Percentiles rank a stretch among this genome's conserved stretches.
phyloP scores from a whole-genome alignment of 345 rosid species.

The Eucalyptus coolabah region DNA sequence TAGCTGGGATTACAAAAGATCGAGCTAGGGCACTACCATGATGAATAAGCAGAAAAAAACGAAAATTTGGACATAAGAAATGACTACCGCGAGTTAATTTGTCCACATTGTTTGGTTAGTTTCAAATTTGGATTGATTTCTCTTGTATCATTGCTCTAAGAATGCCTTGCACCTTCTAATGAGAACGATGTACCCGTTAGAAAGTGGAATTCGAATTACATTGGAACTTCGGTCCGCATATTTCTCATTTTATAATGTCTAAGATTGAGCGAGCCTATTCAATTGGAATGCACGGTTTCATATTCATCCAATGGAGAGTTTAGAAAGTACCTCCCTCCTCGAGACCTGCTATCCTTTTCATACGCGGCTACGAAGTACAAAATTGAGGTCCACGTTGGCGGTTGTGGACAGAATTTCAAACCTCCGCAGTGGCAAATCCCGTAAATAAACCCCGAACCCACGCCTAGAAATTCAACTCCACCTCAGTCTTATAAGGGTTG shows the following conservation, averaged over 20 bases:
- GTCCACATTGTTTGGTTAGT: not conserved
- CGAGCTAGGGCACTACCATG: not conserved
- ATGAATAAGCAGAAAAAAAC: fast-evolving
- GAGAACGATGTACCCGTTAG: not conserved
- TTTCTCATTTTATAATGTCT: not conserved
- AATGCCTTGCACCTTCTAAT: not conserved
- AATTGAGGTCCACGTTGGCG: not conserved
- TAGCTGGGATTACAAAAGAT: not conserved
- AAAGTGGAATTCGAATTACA: not conserved
- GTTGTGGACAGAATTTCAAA: not conserved
- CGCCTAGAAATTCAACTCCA: not conserved
- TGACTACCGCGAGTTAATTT: not conserved
- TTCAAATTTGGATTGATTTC: not conserved
- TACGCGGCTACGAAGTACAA: not conserved
- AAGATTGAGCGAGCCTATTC: not conserved
- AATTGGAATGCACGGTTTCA: not conserved
- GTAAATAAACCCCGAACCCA: not conserved
- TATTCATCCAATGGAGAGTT: not conserved
- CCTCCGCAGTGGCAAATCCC: not conserved
- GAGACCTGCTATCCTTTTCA: not conserved
- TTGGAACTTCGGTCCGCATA: fast-evolving
- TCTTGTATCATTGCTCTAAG: not conserved
- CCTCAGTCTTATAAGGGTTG: not conserved
- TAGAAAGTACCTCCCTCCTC: not conserved
- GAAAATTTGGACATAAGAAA: not conserved